Percentiles rank a stretch among this genome's conserved stretches.
phyloP scores from a whole-genome alignment of 164 flowering plant species.

The Magnolia kwangsiensis region DNA sequence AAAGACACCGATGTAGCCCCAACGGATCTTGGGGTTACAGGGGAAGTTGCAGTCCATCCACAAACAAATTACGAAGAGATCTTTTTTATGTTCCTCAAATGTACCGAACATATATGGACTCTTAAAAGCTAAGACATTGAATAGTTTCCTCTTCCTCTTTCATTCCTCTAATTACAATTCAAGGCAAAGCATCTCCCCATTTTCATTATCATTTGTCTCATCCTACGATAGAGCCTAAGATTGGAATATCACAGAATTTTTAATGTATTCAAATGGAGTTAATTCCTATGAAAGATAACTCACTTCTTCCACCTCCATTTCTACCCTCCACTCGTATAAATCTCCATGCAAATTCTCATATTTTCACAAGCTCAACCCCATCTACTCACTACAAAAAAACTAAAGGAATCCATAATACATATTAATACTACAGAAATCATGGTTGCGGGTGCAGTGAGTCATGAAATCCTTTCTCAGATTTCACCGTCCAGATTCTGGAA shows the following conservation, averaged over 20 bases:
- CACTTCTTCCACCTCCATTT: neutral
- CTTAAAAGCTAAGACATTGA: neutral
- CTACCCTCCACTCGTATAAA: neutral
- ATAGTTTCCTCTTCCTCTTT: neutral
- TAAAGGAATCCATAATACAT: no score
- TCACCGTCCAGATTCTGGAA: neutral
- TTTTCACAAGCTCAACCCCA: neutral
- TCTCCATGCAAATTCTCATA: neutral
- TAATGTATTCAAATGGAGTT: neutral
- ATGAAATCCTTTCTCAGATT: neutral
- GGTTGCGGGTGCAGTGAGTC: neutral
- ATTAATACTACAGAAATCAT: neutral
- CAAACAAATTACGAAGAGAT: no score
- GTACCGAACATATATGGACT: neutral
- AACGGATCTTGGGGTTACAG: no score
- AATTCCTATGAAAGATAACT: neutral
- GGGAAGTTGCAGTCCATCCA: no score
- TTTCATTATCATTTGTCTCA: neutral
- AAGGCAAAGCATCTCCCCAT: neutral
- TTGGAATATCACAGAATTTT: neutral
- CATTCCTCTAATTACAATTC: neutral
- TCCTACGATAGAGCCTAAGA: neutral
- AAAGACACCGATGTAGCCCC: no score
- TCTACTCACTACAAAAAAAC: neutral
- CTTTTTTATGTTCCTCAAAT: neutral